phyloP scores from a whole-genome alignment of 305 asterid species.

The Fraxinus baroniana region DNA sequence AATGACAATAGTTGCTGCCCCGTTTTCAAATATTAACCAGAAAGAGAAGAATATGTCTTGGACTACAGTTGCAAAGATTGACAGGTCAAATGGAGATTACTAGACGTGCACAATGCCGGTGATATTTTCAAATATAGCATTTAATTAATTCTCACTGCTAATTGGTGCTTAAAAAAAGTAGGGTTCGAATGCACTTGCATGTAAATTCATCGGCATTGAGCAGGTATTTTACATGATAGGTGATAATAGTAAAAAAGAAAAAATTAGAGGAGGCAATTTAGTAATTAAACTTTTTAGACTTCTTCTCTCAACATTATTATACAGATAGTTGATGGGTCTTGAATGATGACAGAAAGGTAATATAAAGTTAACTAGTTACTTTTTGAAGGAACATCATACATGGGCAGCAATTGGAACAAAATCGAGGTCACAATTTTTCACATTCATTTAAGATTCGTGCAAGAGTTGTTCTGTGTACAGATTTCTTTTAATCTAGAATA shows the following conservation, averaged over 20 bases:
- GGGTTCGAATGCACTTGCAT: background rate
- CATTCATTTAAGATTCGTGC: background rate
- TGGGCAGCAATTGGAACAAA: background rate
- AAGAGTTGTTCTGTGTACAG: background rate
- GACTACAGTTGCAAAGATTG: background rate
- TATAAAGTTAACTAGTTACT: background rate
- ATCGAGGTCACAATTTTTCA: slow-evolving; percentile 8
- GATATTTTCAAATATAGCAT: background rate
- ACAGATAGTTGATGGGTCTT: background rate
- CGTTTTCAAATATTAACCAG: background rate
- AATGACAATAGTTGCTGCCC: background rate
- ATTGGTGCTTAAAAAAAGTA: background rate
- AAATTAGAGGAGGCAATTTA: background rate
- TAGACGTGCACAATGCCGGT: background rate
- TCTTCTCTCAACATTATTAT: background rate
- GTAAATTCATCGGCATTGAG: slow-evolving; percentile 14
- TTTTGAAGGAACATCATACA: background rate
- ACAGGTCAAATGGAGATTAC: background rate
- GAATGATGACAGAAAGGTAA: background rate
- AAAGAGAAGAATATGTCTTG: background rate
- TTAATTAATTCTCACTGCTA: background rate
- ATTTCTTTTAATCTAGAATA: background rate
- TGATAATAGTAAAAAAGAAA: background rate
- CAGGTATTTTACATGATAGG: background rate
- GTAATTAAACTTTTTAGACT: background rate